Percentiles rank a stretch among this genome's conserved stretches.
Conservation (phyloP, 306 rosid species). For the Castanopsis chinensis region DNA sequence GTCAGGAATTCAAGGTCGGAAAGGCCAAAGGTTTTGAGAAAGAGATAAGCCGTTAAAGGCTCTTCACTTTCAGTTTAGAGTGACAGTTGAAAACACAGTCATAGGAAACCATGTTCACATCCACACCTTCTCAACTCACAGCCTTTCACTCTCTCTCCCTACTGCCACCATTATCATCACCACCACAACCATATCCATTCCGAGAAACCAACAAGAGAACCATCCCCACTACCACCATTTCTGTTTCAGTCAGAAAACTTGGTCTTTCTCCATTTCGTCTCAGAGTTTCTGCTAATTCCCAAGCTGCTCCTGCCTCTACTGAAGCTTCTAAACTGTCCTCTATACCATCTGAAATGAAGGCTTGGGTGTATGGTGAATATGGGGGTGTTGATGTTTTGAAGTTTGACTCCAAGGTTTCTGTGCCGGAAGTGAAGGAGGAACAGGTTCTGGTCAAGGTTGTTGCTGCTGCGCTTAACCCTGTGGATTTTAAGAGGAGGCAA, state of each 20-base stretch:
- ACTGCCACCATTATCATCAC: constrained; percentile 2
- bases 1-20: too few species aligned
- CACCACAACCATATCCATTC: background rate
- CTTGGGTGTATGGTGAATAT: constrained; percentile 84
- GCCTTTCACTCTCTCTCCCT: constrained; percentile 18
- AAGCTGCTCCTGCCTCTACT: constrained; percentile 57
- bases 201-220: constrained; percentile 18
- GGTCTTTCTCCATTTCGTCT: constrained; percentile 1
- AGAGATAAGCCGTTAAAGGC: constrained; percentile 41
- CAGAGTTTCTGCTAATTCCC: constrained; percentile 52
- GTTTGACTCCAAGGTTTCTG: constrained; percentile 53
- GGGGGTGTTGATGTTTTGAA: constrained; percentile 79
- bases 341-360: constrained; percentile 76
- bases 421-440: constrained; percentile 76
- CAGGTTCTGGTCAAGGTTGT: constrained; percentile 69
- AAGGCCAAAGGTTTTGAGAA: background rate
- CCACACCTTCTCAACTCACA: constrained; percentile 47
- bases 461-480: constrained; percentile 95
- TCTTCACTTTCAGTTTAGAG: too few species aligned
- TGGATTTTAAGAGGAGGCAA: constrained; percentile 77
- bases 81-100: constrained; percentile 26
- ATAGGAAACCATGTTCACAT: constrained; percentile 32
- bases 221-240: background rate
- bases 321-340: constrained; percentile 43
- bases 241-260: background rate